Evolutionary conservation across 345 rosid species (phyloP), one percentile per base, ranked within the genome.

Genomic region (Hibiscus mutabilis): DNA sequence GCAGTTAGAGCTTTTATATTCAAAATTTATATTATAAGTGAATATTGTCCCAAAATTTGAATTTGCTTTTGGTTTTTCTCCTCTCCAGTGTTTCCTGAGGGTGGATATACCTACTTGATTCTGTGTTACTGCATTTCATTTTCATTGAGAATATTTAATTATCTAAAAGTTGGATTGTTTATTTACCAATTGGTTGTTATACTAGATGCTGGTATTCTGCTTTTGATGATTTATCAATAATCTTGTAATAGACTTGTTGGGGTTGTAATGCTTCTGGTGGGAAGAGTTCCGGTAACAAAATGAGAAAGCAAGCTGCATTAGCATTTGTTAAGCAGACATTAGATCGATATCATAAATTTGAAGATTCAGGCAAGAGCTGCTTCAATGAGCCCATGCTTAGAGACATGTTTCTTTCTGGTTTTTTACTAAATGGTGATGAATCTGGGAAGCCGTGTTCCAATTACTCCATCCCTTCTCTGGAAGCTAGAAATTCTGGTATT

Each of bases 361-460:
- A 95, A 83, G 88, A 85, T 64, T 82, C 89, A 3, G 98, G 98
- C 67, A 86, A 80, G 75, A 86, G 98, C 81, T 90, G 96, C 83
- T 95, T 95, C 74, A 80, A 82, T 77, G 99, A 90, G 73, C 92
- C 93, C 21, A 66, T 81, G 55, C 88, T 86, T 69, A 90, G 72
- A 76, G 83, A 88, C 75, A 82, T 87, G 81, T 87, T 89, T 75
- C 77, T 82, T 68, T 74, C 85, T 5, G 83, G 86, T 65, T 70
- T 78, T 75, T 82, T 87, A 65, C 78, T 51, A 33, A 74, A 64
- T 71, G 77, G 72, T 76, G 83, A 80, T 79, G 94, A 89, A 76
- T 81, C 85, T 74, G 70, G 73, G 11, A 82, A 74, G 74, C 70
- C 59, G 6, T 65, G 69, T 81, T 69, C 61, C 59, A 73, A 60